Evolutionary conservation across 768 basidiomycete genomes (phyloP), one percentile per base, ranked within the genome.

Genomic region (Chiua virens): DNA sequence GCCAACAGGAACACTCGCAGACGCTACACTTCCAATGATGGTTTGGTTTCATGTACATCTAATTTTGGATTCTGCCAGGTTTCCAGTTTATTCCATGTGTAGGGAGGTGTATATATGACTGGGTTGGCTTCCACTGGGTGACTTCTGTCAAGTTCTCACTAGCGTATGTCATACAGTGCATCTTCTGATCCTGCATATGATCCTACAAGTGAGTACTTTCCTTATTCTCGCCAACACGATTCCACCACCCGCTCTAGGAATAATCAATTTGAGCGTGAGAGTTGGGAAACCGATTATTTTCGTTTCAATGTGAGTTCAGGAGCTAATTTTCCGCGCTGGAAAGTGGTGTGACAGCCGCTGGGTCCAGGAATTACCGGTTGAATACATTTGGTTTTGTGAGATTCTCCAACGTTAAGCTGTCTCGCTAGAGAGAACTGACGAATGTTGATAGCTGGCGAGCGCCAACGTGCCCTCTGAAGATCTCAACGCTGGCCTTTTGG

Each of bases 401-500:
- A n/a, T n/a, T n/a, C n/a, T n/a, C n/a, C n/a, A 41, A 54, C 14
- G 8, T 15, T 10, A 34, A n/a, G 20, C 20, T 9, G 9, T 9
- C 10, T 3, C 28, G 2, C 5, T 2, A 3, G 41, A 36, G 14
- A 45, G 18, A 9, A 44, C 39, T 42, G 42, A 52, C 35, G 76
- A 45, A 14, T 28, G 3, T n/a, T 22, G 21, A 22, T 32, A 79
- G 77, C 68, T 83, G 23, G 68, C 82, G 2, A 82, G 81, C 48
- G 51, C 65, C 1, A 64, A 71, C 45, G 72, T 81, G 6, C 65
- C 71, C 1, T 65, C 78, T 0, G 60, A 77, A 53, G 79, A 83
- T 54, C 67, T 83, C 23, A 86, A 86, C 54, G 75, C 75, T 3
- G 85, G 85, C 15, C 66, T 87, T 15, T 71, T 69, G 32, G 87